phyloP scores from a whole-genome alignment of 2,329 filamentous ascomycete species.

The Colletotrichum gloeosporioides region DNA sequence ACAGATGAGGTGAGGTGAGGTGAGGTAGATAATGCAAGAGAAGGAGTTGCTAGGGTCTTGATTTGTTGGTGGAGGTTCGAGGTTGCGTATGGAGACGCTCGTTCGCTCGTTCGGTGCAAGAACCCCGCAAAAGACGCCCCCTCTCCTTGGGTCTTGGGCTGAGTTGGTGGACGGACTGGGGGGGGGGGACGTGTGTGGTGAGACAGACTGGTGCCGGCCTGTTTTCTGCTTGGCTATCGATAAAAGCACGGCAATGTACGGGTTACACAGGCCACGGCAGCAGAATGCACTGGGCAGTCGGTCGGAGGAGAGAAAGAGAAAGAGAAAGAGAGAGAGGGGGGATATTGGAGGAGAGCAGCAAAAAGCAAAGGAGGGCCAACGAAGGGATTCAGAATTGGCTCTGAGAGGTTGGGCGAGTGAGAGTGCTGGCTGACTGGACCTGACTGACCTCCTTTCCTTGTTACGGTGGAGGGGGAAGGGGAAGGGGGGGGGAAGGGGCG shows the following conservation, averaged over 20 bases:
- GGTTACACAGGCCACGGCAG: neutral
- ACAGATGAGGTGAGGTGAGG: neutral
- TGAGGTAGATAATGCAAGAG: conserved; percentile 14
- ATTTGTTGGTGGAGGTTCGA: conserved; percentile 23
- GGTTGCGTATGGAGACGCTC: conserved; percentile 20
- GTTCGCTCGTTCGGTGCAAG: conserved; percentile 15
- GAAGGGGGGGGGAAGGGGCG: neutral
- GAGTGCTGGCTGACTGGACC: neutral
- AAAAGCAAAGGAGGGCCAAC: neutral
- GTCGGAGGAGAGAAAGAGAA: neutral
- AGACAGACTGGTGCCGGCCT: neutral
- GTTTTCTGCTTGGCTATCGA: neutral
- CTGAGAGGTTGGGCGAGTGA: neutral
- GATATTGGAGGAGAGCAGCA: neutral
- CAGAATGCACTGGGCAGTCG: neutral
- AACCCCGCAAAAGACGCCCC: conserved; percentile 22
- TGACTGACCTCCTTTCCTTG: neutral
- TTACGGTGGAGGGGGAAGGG: neutral
- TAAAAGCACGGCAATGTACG: neutral
- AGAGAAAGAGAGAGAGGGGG: neutral
- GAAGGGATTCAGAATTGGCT: neutral
- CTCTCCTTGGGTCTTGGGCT: conserved; percentile 12
- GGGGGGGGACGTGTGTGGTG: neutral
- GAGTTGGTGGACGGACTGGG: neutral
- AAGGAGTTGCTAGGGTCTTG: conserved; percentile 16